Evolutionary conservation across 2,329 filamentous ascomycete species (phyloP), one percentile per base, ranked within the genome.

Genomic region (Ilyonectria sp.): DNA sequence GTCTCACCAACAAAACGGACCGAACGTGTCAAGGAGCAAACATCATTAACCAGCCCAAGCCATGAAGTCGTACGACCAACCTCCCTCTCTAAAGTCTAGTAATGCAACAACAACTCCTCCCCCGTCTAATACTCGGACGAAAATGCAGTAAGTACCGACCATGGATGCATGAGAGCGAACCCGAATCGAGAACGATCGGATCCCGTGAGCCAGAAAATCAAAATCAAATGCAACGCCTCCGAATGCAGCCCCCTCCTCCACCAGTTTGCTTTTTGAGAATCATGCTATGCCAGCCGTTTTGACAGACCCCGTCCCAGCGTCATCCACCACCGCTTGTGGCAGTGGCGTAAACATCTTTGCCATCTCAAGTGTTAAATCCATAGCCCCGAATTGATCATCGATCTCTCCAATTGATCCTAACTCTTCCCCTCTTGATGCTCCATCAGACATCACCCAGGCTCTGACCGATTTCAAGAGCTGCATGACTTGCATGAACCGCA

Each of bases 301-400:
- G 76, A 85, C 81, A 72, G 79, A 79, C 68, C 81, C 76, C 64
- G 82, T 82, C 67, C 79, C 80, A 72, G 82, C 79, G 68, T 82
- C 81, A 68, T 82, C 82, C 69, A 82, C 82, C 71, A 82, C 80
- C 69, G 78, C 79, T 69, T 53, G 50, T 23, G 83, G 80, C 74
- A 87, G 77, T 85, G 91, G 91, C 75, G 86, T 89, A 79, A 94
- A 93, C 57, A 94, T 84, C 73, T 90, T 85, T 75, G 89, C 89
- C 91, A 93, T 92, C 79, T 93, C 88, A 68, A 93, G 83, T 8
- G 89, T 92, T 72, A 92, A 83, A 77, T 92, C 87, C 70, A 84
- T 83, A 46, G 89, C 82, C 7, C 89, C 91, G 76, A 91, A 93
- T 65, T 88, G 86, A 69, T 90, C 88, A 75, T 92, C 89, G 69